A percentile compares a stretch with the other conserved stretches of the same genome.
Conservation (phyloP, 805 yeast genomes). For the Tetrapisispora fleetii region DNA sequence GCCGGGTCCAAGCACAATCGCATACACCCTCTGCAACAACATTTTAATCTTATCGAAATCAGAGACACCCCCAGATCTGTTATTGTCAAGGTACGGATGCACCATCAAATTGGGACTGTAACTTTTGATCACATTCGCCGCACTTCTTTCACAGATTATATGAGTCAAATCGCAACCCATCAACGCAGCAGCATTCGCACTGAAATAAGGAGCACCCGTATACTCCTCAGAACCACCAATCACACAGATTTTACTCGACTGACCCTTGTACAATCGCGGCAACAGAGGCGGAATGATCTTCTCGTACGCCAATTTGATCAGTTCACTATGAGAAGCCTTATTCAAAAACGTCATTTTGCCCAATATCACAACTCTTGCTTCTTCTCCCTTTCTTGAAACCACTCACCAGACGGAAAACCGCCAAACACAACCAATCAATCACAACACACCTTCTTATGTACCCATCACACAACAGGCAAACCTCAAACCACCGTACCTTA, state of each 20-base stretch:
- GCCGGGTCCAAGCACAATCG: slow-evolving; percentile 87
- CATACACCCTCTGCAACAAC: slow-evolving; percentile 61
- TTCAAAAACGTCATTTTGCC: slow-evolving; percentile 6
- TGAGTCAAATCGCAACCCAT: slow-evolving; percentile 87
- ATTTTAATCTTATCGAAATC: slow-evolving; percentile 47
- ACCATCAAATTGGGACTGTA: slow-evolving; percentile 95
- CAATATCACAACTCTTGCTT: no score
- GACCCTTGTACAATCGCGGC: slow-evolving; percentile 77
- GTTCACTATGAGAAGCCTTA: slow-evolving; percentile 30
- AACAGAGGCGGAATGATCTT: slow-evolving; percentile 65
- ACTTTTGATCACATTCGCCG: slow-evolving; percentile 71
- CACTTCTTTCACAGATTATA: slow-evolving; percentile 71
- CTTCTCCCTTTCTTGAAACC: no score
- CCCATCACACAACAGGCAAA: no score
- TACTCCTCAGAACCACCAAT: slow-evolving; percentile 94
- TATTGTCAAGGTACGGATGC: slow-evolving; percentile 67
- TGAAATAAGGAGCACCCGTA: slow-evolving; percentile 93
- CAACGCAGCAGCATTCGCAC: slow-evolving; percentile 74
- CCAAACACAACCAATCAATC: no score
- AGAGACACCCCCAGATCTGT: slow-evolving; percentile 18
- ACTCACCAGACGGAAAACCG: no score
- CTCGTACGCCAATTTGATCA: slow-evolving; percentile 40
- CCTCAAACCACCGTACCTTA: no score
- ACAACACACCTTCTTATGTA: no score
- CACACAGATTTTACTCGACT: slow-evolving; percentile 81